phyloP scores from a whole-genome alignment of 768 basidiomycete genomes.

The Trametopsis cervina region DNA sequence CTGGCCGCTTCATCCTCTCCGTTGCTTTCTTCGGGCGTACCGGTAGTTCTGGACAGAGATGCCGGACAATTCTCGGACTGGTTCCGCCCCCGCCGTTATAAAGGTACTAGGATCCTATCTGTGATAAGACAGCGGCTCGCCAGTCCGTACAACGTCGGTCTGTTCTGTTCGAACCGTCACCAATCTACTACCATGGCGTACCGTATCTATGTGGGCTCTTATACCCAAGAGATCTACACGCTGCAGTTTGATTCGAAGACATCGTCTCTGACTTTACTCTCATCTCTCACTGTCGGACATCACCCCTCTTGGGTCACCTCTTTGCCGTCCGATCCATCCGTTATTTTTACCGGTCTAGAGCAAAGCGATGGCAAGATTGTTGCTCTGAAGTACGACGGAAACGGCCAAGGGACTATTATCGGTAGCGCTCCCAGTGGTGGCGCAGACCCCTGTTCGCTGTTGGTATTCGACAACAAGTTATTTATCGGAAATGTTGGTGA shows the following conservation, averaged over 20 bases:
- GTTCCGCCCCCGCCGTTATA: constrained; percentile 2
- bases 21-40: constrained; percentile 5
- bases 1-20: background rate
- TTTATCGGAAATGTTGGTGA: constrained; percentile 67
- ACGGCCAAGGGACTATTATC: constrained; percentile 46
- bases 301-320: constrained; percentile 75
- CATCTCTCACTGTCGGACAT: constrained; percentile 43
- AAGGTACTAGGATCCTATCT: constrained; percentile 9
- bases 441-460: constrained; percentile 55
- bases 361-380: constrained; percentile 58
- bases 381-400: constrained; percentile 49
- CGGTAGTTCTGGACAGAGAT: background rate
- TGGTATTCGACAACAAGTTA: constrained; percentile 50
- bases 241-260: constrained; percentile 52
- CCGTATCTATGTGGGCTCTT: constrained; percentile 57
- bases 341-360: constrained; percentile 64
- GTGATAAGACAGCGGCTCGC: constrained; percentile 8
- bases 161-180: background rate
- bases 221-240: constrained; percentile 55
- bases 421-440: constrained; percentile 48
- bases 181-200: constrained; percentile 18
- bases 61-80: constrained; percentile 12
- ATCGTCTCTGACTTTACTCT: constrained; percentile 37
- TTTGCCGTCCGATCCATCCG: constrained; percentile 46
- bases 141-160: background rate